phyloP scores from a whole-genome alignment of 768 basidiomycete species.

The Agrocybe praecox region DNA sequence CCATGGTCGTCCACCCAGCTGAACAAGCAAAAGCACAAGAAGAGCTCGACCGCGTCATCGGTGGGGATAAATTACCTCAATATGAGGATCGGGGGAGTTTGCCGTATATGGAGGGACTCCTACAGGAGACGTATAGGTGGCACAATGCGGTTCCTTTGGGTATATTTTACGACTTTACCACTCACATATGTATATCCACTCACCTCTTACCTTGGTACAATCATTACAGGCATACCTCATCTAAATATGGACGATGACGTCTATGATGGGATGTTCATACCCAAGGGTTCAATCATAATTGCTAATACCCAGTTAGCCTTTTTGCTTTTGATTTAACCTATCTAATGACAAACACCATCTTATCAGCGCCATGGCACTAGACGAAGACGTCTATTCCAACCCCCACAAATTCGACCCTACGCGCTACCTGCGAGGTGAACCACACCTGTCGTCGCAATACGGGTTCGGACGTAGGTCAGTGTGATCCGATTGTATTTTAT shows the following conservation, averaged over 20 bases:
- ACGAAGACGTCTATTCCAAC: conserved; percentile 24
- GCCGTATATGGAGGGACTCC: conserved; percentile 27
- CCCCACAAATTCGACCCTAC: conserved; percentile 25
- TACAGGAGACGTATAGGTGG: conserved; percentile 26
- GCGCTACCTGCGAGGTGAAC: conserved; percentile 29
- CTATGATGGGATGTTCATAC: conserved; percentile 32
- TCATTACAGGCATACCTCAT: too few species aligned
- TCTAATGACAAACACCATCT: not conserved
- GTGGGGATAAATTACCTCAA: conserved; percentile 24
- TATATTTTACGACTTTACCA: too few species aligned
- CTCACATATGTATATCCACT: too few species aligned
- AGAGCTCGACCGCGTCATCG: conserved; percentile 29
- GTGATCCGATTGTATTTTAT: too few species aligned
- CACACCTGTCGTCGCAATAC: conserved; percentile 21
- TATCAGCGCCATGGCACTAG: conserved; percentile 26
- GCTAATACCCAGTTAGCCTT: conserved; percentile 22
- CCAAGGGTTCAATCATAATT: conserved; percentile 29
- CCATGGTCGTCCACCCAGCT: too few species aligned
- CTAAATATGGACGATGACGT: too few species aligned
- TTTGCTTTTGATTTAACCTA: not conserved
- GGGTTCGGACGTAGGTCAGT: conserved; percentile 33
- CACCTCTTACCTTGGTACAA: too few species aligned
- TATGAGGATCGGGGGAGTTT: conserved; percentile 23
- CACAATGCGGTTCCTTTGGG: conserved; percentile 18
- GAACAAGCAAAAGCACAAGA: conserved; percentile 30